Percentiles rank a stretch among this genome's conserved stretches.
Evolutionary conservation across 306 rosid genomes (phyloP).

Genomic region (Abrus pulchellus): DNA sequence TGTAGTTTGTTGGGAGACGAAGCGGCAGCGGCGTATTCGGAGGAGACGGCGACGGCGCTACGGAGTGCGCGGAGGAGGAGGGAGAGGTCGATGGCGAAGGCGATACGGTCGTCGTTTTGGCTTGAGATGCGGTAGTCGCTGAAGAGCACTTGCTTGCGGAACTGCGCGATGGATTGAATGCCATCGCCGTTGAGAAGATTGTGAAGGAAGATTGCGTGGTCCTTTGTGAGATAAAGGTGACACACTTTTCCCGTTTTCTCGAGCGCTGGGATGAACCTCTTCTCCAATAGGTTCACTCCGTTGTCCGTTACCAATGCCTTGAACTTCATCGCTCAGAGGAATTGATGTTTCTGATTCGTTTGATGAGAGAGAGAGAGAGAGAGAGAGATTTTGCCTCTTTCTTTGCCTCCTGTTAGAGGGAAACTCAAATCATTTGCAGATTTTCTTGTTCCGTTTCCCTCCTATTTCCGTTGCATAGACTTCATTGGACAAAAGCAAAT

Average conservation of each 20-base stretch:
- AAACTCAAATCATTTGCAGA: background rate
- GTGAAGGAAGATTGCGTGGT: slow-evolving; percentile 86
- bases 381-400: too few relatives aligned
- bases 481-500: too few relatives aligned
- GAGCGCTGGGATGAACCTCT: slow-evolving; percentile 83
- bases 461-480: too few relatives aligned
- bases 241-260: slow-evolving; percentile 82
- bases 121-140: slow-evolving; percentile 85
- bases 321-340: slow-evolving; percentile 69
- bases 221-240: slow-evolving; percentile 77
- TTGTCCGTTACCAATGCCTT: slow-evolving; percentile 82
- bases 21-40: slow-evolving; percentile 50
- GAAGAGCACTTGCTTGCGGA: slow-evolving; percentile 78
- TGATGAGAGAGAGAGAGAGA: too few relatives aligned
- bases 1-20: slow-evolving; percentile 66
- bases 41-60: slow-evolving; percentile 80
- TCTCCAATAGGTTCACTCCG: slow-evolving; percentile 78
- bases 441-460: too few relatives aligned
- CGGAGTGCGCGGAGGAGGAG: slow-evolving; percentile 92
- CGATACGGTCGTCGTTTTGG: slow-evolving; percentile 88
- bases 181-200: slow-evolving; percentile 91
- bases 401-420: background rate
- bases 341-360: too few relatives aligned
- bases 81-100: slow-evolving; percentile 81
- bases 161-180: slow-evolving; percentile 86